Percentiles rank a stretch among this genome's conserved stretches.
Evolutionary conservation across 768 basidiomycete species (phyloP).

Genomic region (Suillus americanus): DNA sequence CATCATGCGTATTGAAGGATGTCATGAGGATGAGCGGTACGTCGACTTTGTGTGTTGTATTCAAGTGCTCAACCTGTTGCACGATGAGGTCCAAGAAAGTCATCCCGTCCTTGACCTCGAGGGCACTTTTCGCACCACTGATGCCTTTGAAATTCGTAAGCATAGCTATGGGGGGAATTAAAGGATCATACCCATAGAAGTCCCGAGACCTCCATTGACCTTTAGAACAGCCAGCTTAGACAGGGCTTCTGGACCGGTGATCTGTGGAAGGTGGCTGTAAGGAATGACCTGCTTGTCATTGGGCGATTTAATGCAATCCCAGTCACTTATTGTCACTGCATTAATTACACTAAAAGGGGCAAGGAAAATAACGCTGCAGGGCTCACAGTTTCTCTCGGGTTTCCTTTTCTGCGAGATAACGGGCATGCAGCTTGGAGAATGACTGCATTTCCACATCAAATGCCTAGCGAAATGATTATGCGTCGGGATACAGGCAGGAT

Average conservation of each 20-base stretch:
- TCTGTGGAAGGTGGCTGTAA: slow-evolving; percentile 68
- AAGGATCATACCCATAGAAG: slow-evolving; percentile 72
- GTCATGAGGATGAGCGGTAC: slow-evolving; percentile 99
- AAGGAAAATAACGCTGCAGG: slow-evolving; percentile 6
- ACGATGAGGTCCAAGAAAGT: slow-evolving; percentile 95
- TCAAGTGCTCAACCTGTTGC: slow-evolving; percentile 94
- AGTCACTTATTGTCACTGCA: slow-evolving; percentile 51
- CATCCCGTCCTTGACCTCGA: slow-evolving; percentile 97
- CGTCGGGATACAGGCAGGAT: slow-evolving; percentile 37
- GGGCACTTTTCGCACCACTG: slow-evolving; percentile 87
- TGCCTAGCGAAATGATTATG: slow-evolving; percentile 42
- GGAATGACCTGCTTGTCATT: slow-evolving; percentile 83
- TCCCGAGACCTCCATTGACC: slow-evolving; percentile 91
- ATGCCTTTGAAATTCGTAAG: slow-evolving; percentile 48
- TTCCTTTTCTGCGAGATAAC: slow-evolving; percentile 88
- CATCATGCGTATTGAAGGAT: slow-evolving; percentile 97
- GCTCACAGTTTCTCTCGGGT: slow-evolving; percentile 84
- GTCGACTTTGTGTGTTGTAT: slow-evolving; percentile 79
- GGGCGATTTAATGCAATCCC: slow-evolving; percentile 89
- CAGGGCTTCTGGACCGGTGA: slow-evolving; percentile 62
- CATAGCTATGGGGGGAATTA: background rate
- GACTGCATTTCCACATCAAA: slow-evolving; percentile 96
- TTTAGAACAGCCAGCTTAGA: slow-evolving; percentile 95
- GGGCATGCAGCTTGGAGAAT: slow-evolving; percentile 95
- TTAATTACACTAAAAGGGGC: slow-evolving; percentile 11